These are phyloP conservation scores for Terfezia claveryi DNA, from an alignment of 495 filamentous ascomycete species.

Conservation along the genomic window DNA sequence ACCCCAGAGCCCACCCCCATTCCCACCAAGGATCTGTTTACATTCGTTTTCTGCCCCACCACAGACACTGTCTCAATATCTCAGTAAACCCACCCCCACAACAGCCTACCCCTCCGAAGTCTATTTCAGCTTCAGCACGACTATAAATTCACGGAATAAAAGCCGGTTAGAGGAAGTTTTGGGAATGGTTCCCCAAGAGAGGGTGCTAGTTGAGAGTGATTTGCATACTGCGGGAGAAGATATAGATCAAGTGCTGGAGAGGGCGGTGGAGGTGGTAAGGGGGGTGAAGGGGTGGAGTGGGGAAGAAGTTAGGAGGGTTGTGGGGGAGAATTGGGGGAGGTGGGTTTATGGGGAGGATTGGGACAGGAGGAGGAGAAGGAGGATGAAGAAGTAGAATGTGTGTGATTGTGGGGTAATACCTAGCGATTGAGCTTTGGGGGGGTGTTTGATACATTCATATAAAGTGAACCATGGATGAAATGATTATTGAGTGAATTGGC, in stretches of 20 bases:
- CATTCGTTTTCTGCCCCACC: constrained; percentile 79
- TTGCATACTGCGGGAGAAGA: constrained; percentile 59
- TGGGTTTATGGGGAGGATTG: constrained; percentile 46
- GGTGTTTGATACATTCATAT: too few species aligned
- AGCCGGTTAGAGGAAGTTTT: constrained; percentile 39
- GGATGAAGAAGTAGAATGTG: background rate
- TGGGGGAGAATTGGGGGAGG: constrained; percentile 56
- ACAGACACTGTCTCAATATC: constrained; percentile 55
- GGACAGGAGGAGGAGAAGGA: background rate
- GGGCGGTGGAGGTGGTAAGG: constrained; percentile 51
- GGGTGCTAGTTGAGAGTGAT: constrained; percentile 74
- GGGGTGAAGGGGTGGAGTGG: constrained; percentile 56
- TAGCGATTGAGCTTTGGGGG: too few species aligned
- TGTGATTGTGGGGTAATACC: background rate
- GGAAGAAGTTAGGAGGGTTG: constrained; percentile 41
- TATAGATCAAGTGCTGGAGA: constrained; percentile 62
- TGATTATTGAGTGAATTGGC: too few species aligned
- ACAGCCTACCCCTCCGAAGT: constrained; percentile 29
- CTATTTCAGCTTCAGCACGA: constrained; percentile 72
- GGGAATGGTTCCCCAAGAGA: constrained; percentile 48
- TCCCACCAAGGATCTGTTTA: constrained; percentile 76
- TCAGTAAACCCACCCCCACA: constrained; percentile 47
- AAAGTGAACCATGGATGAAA: too few species aligned
- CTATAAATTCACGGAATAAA: constrained; percentile 48
- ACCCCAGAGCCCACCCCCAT: constrained; percentile 29